These are phyloP conservation scores for Penicillium desertorum DNA, from an alignment of 495 filamentous ascomycete genomes.

Conservation along the genomic window DNA sequence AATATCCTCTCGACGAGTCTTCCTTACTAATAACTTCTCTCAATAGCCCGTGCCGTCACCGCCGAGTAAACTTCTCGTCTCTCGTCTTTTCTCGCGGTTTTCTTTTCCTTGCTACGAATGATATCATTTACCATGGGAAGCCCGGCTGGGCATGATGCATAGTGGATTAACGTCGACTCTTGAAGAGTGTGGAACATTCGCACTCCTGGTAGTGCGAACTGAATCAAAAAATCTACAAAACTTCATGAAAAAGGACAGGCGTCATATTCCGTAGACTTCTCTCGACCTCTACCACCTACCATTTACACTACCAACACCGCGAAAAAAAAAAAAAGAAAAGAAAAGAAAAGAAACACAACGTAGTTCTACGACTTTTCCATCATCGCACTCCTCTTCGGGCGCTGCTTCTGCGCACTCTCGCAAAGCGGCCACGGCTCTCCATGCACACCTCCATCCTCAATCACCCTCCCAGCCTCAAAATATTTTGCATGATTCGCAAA, in stretches of 20 bases:
- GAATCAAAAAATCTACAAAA: constrained; percentile 40
- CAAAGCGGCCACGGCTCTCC: constrained; percentile 48
- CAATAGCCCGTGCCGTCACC: constrained; percentile 49
- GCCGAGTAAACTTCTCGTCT: constrained; percentile 49
- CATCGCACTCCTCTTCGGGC: constrained; percentile 40
- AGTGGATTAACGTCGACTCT: constrained; percentile 35
- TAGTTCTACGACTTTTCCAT: constrained; percentile 10
- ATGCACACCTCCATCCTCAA: constrained; percentile 28
- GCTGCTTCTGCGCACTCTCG: constrained; percentile 43
- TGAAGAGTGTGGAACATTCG: constrained; percentile 37
- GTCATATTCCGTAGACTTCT: constrained; percentile 7
- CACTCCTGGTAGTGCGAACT: constrained; percentile 36
- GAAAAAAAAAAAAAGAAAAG: not conserved
- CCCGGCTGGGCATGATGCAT: constrained; percentile 46
- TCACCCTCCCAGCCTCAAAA: constrained; percentile 66
- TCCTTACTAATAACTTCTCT: constrained; percentile 22
- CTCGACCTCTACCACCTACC: not conserved
- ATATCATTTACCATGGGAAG: constrained; percentile 46
- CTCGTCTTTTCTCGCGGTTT: constrained; percentile 43
- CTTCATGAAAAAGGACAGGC: constrained; percentile 20
- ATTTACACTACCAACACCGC: not conserved
- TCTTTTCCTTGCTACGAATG: constrained; percentile 46
- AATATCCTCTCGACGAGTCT: not conserved
- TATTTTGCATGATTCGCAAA: constrained; percentile 78
- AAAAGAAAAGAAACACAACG: not conserved